Percentiles rank a stretch among this genome's conserved stretches.
These are phyloP conservation scores for Juncus inflexus DNA, from an alignment of 176 grass and related monocot genomes.

Conservation along the genomic window DNA sequence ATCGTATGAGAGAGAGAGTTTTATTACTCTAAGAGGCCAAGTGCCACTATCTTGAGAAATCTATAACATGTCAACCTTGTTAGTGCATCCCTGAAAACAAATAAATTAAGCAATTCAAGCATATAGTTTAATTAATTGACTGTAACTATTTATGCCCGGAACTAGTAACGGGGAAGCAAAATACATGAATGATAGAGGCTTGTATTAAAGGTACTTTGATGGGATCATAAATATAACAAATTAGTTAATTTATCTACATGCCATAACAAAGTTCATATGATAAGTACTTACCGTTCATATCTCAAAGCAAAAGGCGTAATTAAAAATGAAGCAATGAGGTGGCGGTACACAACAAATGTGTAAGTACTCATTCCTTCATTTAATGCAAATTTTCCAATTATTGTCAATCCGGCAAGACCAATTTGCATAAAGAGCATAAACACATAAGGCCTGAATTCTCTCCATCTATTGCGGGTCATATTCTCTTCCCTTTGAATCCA, in stretches of 20 bases:
- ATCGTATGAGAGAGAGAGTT: not conserved
- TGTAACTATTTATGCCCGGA: too few relatives aligned
- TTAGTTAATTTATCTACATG: too few relatives aligned
- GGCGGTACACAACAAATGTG: conserved; percentile 33
- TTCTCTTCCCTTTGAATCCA: conserved; percentile 4
- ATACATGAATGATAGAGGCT: too few relatives aligned
- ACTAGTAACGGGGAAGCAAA: too few relatives aligned
- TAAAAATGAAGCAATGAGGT: conserved; percentile 21
- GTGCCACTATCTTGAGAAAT: conserved; percentile 24
- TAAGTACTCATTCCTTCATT: conserved; percentile 32
- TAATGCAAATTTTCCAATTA: conserved; percentile 26
- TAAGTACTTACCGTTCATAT: conserved; percentile 23
- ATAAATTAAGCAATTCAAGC: conserved; percentile 1
- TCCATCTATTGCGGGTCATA: not conserved
- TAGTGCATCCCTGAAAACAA: conserved; percentile 26
- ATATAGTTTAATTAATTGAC: not conserved
- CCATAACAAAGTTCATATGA: not conserved
- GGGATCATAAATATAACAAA: too few relatives aligned
- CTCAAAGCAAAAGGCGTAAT: conserved; percentile 29
- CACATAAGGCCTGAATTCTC: conserved; percentile 23
- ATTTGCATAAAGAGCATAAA: conserved; percentile 31
- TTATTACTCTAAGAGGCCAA: conserved; percentile 28
- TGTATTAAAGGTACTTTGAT: too few relatives aligned
- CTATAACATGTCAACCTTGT: conserved; percentile 1
- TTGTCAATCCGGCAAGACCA: conserved; percentile 23